A percentile compares a stretch with the other conserved stretches of the same genome.
These are phyloP conservation scores for Dunaliella primolecta DNA, from an alignment of 139 green algal genomes.

Conservation along the genomic window DNA sequence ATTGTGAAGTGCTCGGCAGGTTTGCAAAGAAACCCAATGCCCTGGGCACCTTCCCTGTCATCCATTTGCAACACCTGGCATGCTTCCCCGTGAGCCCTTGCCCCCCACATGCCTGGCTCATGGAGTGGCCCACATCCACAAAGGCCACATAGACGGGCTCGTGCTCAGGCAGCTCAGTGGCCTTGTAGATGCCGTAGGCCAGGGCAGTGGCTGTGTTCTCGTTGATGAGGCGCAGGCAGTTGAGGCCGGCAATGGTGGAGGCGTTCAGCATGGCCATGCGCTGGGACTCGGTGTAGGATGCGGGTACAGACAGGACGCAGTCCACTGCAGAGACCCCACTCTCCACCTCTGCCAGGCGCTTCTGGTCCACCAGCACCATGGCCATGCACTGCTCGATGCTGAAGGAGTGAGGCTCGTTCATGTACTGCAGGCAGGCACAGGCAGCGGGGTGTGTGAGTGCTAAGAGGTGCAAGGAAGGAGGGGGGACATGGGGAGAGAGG, in stretches of 20 bases:
- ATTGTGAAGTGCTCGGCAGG: too few relatives aligned
- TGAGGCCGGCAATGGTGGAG: slow-evolving; percentile 76
- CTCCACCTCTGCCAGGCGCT: slow-evolving; percentile 87
- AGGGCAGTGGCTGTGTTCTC: slow-evolving; percentile 95
- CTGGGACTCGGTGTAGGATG: slow-evolving; percentile 83
- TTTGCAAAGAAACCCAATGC: too few relatives aligned
- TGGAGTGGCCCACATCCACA: slow-evolving; percentile 90
- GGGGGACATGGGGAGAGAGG: too few relatives aligned
- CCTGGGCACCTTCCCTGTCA: too few relatives aligned
- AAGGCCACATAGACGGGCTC: slow-evolving; percentile 89
- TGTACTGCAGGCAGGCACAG: slow-evolving; percentile 17
- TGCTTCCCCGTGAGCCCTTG: too few relatives aligned
- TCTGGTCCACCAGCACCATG: slow-evolving; percentile 89
- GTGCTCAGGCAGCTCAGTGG: slow-evolving; percentile 86
- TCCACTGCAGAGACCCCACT: slow-evolving; percentile 79
- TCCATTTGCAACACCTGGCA: too few relatives aligned
- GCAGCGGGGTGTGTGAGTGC: not conserved
- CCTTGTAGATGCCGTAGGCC: slow-evolving; percentile 97
- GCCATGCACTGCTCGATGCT: slow-evolving; percentile 78
- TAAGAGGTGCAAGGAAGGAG: too few relatives aligned
- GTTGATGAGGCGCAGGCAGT: slow-evolving; percentile 92
- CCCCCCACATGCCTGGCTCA: slow-evolving; percentile 71
- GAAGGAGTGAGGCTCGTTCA: slow-evolving; percentile 54
- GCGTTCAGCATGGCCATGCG: slow-evolving; percentile 82
- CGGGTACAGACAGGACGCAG: slow-evolving; percentile 87